phyloP scores from a whole-genome alignment of 208 protist genomes.

The Wallacemonas rigidus region DNA sequence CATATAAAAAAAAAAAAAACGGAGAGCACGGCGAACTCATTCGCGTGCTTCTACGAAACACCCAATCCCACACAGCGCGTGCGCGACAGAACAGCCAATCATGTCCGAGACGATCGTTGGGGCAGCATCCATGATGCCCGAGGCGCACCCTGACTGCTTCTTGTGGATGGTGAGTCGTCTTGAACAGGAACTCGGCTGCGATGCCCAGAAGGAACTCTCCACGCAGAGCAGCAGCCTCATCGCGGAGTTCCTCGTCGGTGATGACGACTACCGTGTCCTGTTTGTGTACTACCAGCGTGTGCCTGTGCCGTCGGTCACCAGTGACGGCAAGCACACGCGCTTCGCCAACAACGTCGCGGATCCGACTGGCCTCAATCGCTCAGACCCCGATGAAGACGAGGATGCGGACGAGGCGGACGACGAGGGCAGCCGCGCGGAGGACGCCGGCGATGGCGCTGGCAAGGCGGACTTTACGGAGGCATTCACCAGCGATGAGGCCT shows the following conservation, averaged over 20 bases:
- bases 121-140: conserved; percentile 31
- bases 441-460: conserved; percentile 13
- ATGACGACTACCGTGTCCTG: conserved; percentile 63
- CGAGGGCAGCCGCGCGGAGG: conserved; percentile 20
- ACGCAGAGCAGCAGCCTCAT: conserved; percentile 55
- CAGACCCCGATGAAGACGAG: conserved; percentile 23
- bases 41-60: too few relatives aligned
- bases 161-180: conserved; percentile 74
- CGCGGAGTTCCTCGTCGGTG: conserved; percentile 87
- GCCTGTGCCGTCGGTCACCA: conserved; percentile 4
- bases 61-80: too few relatives aligned
- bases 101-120: not conserved
- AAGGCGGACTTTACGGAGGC: conserved; percentile 8
- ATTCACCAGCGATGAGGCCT: conserved; percentile 4
- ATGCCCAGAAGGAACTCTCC: conserved; percentile 39
- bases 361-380: conserved; percentile 30
- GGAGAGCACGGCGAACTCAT: not conserved
- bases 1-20: conserved; percentile 14
- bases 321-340: not conserved
- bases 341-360: conserved; percentile 4
- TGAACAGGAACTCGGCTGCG: conserved; percentile 57
- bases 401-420: conserved; percentile 3
- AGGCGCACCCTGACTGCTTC: conserved; percentile 83
- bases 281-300: conserved; percentile 70
- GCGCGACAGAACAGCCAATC: not conserved